Conservation (phyloP, 2,329 filamentous ascomycete genomes). For the Neonectria magnoliae region DNA sequence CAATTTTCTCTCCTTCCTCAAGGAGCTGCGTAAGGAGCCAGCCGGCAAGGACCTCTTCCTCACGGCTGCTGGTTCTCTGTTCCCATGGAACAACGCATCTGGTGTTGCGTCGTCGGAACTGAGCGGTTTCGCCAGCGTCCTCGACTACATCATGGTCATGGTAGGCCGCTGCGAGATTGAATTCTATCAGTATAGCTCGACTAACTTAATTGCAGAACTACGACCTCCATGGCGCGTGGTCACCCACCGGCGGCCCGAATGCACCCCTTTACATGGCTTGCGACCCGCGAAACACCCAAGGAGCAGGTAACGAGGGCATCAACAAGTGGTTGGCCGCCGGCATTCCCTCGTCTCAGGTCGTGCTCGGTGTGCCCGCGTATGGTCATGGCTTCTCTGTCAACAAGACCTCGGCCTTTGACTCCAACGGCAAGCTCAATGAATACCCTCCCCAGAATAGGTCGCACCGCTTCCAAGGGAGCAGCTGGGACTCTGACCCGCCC, state of each 20-base stretch:
- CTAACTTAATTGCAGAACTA: slow-evolving; percentile 21
- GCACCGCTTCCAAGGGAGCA: slow-evolving; percentile 36
- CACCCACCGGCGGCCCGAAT: slow-evolving; percentile 30
- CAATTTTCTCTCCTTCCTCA: slow-evolving; percentile 33
- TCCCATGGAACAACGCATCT: slow-evolving; percentile 32
- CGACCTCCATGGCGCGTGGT: slow-evolving; percentile 34
- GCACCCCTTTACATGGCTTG: slow-evolving; percentile 21
- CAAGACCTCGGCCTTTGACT: slow-evolving; percentile 15
- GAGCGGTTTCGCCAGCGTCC: slow-evolving; percentile 27
- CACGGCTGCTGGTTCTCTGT: slow-evolving; percentile 32
- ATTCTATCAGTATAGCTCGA: not conserved
- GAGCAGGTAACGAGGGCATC: slow-evolving; percentile 23
- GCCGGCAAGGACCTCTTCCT: slow-evolving; percentile 25
- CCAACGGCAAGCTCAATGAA: slow-evolving; percentile 17
- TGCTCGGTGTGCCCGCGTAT: slow-evolving; percentile 33
- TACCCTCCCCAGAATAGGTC: slow-evolving; percentile 33
- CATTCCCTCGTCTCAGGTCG: slow-evolving; percentile 28
- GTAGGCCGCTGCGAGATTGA: not conserved
- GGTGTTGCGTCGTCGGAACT: slow-evolving; percentile 27
- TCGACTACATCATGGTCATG: slow-evolving; percentile 39
- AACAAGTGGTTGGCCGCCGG: slow-evolving; percentile 29
- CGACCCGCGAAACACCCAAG: slow-evolving; percentile 32
- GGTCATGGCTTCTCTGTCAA: slow-evolving; percentile 35
- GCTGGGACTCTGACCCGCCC: slow-evolving; percentile 31
- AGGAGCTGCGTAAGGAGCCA: slow-evolving; percentile 31